Evolutionary conservation across 495 filamentous ascomycete genomes (phyloP).

Genomic region (Podospora pseudoanserina): DNA sequence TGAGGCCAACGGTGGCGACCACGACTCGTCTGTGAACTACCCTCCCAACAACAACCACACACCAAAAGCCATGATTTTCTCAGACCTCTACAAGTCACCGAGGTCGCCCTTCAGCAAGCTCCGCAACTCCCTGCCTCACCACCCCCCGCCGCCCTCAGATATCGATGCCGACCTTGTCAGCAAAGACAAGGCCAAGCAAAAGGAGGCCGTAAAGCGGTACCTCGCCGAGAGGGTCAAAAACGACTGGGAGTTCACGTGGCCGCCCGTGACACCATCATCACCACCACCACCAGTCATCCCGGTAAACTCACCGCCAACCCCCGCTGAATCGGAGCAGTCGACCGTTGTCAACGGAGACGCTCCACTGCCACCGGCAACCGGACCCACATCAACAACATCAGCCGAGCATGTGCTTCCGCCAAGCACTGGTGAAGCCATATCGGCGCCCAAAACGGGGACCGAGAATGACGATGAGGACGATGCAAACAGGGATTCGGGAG

Average conservation of each 20-base stretch:
- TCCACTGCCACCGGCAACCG: conserved; percentile 1
- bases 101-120: conserved; percentile 40
- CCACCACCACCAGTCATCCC: neutral
- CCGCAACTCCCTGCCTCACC: conserved; percentile 34
- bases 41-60: neutral
- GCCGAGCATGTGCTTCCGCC: neutral
- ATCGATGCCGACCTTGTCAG: conserved; percentile 53
- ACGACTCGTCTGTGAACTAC: conserved; percentile 2
- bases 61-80: conserved; percentile 36
- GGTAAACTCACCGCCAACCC: conserved; percentile 1
- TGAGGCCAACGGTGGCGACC: conserved; percentile 26
- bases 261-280: conserved; percentile 17
- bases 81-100: conserved; percentile 38
- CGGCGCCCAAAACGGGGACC: conserved; percentile 1
- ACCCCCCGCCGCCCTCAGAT: conserved; percentile 27
- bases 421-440: neutral
- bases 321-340: neutral
- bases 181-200: conserved; percentile 52
- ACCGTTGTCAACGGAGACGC: conserved; percentile 3
- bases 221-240: conserved; percentile 53
- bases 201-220: conserved; percentile 50
- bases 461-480: conserved; percentile 17
- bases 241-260: conserved; percentile 57
- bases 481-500: conserved; percentile 25
- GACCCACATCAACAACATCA: conserved; percentile 3